Evolutionary conservation across 345 rosid species (phyloP).

Genomic region (Eucalyptus viminalis): DNA sequence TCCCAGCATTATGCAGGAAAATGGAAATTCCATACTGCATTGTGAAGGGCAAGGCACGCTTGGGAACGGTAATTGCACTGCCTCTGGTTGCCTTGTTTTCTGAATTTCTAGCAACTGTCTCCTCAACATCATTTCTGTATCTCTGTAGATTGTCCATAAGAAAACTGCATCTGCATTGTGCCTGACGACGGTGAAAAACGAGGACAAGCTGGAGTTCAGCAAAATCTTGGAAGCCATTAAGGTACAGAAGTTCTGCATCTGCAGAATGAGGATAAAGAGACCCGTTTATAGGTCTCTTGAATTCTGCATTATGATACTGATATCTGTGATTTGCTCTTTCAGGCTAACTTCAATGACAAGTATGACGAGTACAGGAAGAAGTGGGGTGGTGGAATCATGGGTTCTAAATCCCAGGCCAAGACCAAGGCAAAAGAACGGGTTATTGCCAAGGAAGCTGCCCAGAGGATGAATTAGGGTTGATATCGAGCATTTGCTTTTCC

Average conservation of each 20-base stretch:
- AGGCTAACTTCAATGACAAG: constrained; percentile 74
- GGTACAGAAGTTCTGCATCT: constrained; percentile 6
- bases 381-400: constrained; percentile 95
- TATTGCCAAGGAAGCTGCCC: constrained; percentile 69
- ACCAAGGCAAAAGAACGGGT: constrained; percentile 61
- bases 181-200: constrained; percentile 65
- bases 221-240: constrained; percentile 65
- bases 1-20: constrained; percentile 47
- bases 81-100: background rate
- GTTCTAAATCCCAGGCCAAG: constrained; percentile 73
- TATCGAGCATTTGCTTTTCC: background rate
- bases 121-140: background rate
- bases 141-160: constrained; percentile 54
- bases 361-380: constrained; percentile 64
- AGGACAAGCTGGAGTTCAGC: constrained; percentile 71
- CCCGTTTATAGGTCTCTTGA: background rate
- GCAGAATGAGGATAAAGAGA: background rate
- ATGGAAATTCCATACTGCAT: constrained; percentile 49
- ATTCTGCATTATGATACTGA: background rate
- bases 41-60: constrained; percentile 44
- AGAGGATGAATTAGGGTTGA: constrained; percentile 38
- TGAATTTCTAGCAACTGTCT: background rate
- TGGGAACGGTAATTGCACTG: constrained; percentile 24
- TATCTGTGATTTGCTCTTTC: background rate
- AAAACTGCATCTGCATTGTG: constrained; percentile 70